Evolutionary conservation across 495 filamentous ascomycete species (phyloP).

Genomic region (Cercophora scortea): DNA sequence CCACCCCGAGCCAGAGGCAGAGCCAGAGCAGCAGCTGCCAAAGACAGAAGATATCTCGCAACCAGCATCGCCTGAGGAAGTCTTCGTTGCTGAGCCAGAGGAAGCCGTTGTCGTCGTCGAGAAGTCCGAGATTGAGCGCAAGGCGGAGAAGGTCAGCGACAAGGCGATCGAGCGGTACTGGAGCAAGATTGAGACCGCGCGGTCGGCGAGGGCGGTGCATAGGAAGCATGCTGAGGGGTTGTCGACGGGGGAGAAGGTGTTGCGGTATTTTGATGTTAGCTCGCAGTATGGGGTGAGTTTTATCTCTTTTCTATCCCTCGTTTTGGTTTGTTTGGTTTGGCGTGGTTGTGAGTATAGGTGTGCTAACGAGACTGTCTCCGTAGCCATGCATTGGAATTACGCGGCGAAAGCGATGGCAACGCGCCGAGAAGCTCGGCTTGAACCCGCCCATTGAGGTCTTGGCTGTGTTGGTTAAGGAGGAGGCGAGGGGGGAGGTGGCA

Average conservation of each 20-base stretch:
- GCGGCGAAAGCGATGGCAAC: conserved; percentile 77
- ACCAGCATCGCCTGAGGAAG: not conserved
- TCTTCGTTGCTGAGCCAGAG: no score
- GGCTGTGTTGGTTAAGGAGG: conserved; percentile 69
- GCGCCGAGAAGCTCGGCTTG: conserved; percentile 70
- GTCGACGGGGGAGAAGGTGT: conserved; percentile 68
- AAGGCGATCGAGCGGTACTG: conserved; percentile 66
- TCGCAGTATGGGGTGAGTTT: conserved; percentile 79
- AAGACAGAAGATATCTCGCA: conserved; percentile 20
- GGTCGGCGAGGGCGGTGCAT: conserved; percentile 51
- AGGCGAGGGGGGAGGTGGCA: conserved; percentile 39
- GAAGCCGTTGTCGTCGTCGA: not conserved
- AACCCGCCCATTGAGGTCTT: conserved; percentile 89
- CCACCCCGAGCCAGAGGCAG: conserved; percentile 17
- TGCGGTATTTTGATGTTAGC: conserved; percentile 82
- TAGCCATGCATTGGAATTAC: conserved; percentile 86
- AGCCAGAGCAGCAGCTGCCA: conserved; percentile 12
- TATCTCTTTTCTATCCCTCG: not conserved
- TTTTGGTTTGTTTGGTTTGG: not conserved
- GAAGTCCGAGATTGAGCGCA: conserved; percentile 42
- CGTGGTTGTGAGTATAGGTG: not conserved
- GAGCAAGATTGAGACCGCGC: conserved; percentile 53
- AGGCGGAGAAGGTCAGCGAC: conserved; percentile 52
- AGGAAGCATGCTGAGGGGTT: conserved; percentile 52
- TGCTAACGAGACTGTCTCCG: not conserved